Conservation (phyloP, 2,329 filamentous ascomycete genomes). For the Colletotrichum spaethianum region DNA sequence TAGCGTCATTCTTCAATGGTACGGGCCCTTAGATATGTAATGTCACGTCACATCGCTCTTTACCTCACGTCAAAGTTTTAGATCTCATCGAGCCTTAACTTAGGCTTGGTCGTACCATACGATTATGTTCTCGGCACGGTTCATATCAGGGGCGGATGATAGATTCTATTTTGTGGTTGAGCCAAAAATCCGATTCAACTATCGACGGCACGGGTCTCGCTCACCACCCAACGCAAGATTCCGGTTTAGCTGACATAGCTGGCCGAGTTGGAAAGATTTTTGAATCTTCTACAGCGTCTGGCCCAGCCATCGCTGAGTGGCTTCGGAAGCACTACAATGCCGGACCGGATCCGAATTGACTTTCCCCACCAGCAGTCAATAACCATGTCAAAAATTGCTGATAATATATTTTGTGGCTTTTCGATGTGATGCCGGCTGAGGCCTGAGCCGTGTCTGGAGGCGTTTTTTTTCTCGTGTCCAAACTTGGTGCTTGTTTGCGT, state of each 20-base stretch:
- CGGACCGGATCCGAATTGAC: background rate
- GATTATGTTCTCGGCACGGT: background rate
- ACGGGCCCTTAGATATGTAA: background rate
- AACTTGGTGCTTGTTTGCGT: background rate
- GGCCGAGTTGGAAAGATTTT: background rate
- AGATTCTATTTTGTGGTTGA: background rate
- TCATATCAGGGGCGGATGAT: background rate
- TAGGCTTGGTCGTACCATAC: background rate
- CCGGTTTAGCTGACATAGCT: background rate
- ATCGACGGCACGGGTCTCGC: background rate
- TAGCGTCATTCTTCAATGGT: background rate
- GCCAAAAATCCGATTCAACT: no score
- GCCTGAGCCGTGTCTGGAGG: background rate
- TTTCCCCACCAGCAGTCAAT: background rate
- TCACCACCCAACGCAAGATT: background rate
- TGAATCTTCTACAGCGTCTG: background rate
- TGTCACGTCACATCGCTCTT: background rate
- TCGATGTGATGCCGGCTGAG: background rate
- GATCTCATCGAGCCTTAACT: background rate
- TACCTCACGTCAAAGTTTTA: background rate
- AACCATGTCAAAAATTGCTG: background rate
- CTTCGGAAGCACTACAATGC: background rate
- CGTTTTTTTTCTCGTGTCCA: no score
- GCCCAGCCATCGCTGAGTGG: background rate
- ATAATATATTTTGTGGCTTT: background rate